A percentile compares a stretch with the other conserved stretches of the same genome.
Evolutionary conservation across 2,329 filamentous ascomycete genomes (phyloP).

Genomic region (Epichloe brachyelytri): DNA sequence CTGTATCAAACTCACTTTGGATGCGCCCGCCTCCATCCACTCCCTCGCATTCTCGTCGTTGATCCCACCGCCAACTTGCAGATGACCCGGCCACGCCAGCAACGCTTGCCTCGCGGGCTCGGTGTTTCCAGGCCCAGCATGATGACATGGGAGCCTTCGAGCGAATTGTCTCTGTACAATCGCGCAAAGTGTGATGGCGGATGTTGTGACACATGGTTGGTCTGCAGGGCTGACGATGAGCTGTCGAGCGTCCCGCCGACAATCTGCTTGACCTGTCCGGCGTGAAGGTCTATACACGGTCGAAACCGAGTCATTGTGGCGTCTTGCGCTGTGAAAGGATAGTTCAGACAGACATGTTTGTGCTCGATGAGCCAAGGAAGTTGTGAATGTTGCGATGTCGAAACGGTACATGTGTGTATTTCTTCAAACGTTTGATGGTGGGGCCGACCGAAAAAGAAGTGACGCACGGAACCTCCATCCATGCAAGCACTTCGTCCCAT

Average conservation of each 20-base stretch:
- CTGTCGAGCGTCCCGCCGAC: constrained; percentile 83
- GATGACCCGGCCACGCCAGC: constrained; percentile 59
- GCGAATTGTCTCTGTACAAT: constrained; percentile 62
- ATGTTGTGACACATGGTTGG: constrained; percentile 82
- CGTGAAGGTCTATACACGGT: constrained; percentile 93
- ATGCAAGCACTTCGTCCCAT: too few relatives aligned
- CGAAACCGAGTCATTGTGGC: constrained; percentile 79
- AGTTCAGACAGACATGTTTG: not conserved
- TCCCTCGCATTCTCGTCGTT: constrained; percentile 67
- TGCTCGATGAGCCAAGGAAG: not conserved
- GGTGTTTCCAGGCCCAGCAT: constrained; percentile 85
- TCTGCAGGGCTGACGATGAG: constrained; percentile 55
- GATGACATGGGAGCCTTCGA: constrained; percentile 82
- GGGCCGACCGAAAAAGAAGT: not conserved
- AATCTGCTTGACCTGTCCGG: constrained; percentile 97
- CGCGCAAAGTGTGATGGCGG: constrained; percentile 69
- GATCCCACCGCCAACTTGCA: constrained; percentile 94
- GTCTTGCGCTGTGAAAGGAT: not conserved
- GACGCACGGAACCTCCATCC: not conserved
- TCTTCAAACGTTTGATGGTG: not conserved
- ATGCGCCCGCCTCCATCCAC: constrained; percentile 82
- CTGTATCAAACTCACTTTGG: constrained; percentile 51
- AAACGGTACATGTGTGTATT: not conserved
- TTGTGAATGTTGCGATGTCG: not conserved
- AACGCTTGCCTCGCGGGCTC: constrained; percentile 68